A percentile compares a stretch with the other conserved stretches of the same genome.
These are phyloP conservation scores for Diaporthe aspalathi DNA, from an alignment of 2,329 filamentous ascomycete species.

Conservation along the genomic window DNA sequence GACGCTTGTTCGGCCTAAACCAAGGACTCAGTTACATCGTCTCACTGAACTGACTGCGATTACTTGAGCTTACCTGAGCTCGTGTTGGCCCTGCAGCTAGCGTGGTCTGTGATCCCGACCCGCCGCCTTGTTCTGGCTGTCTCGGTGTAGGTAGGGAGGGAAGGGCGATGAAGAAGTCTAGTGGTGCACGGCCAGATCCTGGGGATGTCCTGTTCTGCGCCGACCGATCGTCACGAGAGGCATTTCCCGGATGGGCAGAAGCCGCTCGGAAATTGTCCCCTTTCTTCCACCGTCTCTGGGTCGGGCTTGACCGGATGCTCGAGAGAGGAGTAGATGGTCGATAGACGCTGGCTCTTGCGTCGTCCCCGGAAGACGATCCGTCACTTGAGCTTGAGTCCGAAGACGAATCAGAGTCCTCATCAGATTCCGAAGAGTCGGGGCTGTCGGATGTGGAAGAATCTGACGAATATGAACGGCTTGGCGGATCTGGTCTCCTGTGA, in stretches of 20 bases:
- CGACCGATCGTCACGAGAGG: neutral
- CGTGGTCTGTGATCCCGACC: neutral
- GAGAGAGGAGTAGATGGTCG: slow-evolving; percentile 4
- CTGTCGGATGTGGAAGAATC: neutral
- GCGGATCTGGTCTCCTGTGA: neutral
- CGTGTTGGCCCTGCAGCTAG: neutral
- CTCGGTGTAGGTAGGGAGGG: neutral
- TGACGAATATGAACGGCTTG: neutral
- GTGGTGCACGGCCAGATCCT: neutral
- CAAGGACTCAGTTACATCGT: neutral
- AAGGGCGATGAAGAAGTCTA: slow-evolving; percentile 29
- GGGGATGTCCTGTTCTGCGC: too few species aligned
- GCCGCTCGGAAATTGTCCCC: neutral
- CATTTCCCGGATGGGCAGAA: neutral
- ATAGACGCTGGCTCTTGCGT: slow-evolving; percentile 6
- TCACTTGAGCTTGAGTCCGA: neutral
- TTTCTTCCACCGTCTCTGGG: neutral
- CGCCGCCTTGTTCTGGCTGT: neutral
- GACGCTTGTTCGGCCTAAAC: neutral
- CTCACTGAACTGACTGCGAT: neutral
- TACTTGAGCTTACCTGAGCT: neutral
- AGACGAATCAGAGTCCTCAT: neutral
- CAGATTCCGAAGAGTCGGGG: slow-evolving; percentile 2
- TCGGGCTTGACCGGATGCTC: neutral
- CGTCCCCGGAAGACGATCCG: slow-evolving; percentile 20